Evolutionary conservation across 2,329 filamentous ascomycete species (phyloP).

Genomic region (Fusarium ambrosium): DNA sequence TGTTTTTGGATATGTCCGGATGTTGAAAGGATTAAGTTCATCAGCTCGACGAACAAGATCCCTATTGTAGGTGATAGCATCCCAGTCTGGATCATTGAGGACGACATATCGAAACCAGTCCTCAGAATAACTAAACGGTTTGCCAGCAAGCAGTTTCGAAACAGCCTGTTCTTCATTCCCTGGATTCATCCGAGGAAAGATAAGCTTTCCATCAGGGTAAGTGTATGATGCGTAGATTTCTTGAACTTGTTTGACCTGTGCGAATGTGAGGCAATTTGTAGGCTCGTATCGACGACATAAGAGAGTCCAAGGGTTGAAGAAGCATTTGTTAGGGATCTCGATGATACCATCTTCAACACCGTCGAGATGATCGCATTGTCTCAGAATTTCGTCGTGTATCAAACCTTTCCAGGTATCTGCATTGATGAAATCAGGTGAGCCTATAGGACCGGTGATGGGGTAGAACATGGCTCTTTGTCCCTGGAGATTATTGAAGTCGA

Average conservation of each 20-base stretch:
- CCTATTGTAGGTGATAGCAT: constrained; percentile 15
- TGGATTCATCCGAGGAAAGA: constrained; percentile 32
- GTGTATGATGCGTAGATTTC: constrained; percentile 25
- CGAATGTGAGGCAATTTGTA: not conserved
- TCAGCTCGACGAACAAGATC: constrained; percentile 14
- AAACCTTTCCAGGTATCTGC: constrained; percentile 25
- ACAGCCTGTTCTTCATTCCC: constrained; percentile 23
- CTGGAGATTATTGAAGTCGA: constrained; percentile 59
- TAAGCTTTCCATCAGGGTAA: constrained; percentile 18
- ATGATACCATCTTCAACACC: constrained; percentile 65
- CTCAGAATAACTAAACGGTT: constrained; percentile 22
- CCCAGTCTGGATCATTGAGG: constrained; percentile 12
- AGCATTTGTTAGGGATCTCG: not conserved
- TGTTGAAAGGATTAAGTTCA: constrained; percentile 18
- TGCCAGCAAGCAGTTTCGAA: constrained; percentile 18
- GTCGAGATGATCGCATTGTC: constrained; percentile 66
- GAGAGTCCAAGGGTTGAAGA: constrained; percentile 3
- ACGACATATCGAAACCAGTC: constrained; percentile 33
- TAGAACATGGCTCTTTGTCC: constrained; percentile 30
- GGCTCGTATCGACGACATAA: not conserved
- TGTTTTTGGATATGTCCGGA: constrained; percentile 9
- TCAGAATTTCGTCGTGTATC: constrained; percentile 59
- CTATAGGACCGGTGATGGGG: constrained; percentile 9
- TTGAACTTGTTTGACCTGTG: constrained; percentile 1
- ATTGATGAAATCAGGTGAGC: constrained; percentile 9